Base-by-base conservation (phyloP, 129 eudicot genomes). In the Helianthus tuberosus region DNA sequence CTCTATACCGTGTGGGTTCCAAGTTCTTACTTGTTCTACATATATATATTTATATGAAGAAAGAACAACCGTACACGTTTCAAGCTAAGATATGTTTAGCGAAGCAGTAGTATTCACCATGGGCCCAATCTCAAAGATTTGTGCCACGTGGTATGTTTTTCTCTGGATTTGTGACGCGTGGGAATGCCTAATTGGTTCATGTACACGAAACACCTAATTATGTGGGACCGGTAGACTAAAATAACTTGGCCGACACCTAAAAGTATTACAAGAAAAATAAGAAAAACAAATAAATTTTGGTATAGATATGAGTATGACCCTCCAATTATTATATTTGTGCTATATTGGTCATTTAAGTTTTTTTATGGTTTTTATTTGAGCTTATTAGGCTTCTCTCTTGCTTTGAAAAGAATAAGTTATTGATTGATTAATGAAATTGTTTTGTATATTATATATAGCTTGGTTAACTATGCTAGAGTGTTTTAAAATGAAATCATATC, bases 201-300 rank as follows among this genome's bases (percentile, higher is more conserved):
- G 1, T 9, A 62, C 7, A 4, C 10, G 32, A 52, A 13, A 12
- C 73, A 78, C 72, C 77, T 52, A 71, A 54, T 62, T 39, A 62
- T 5, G 77, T 71, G 82, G 76, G 72, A 11, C 66, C 72, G 9
- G 16, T 44, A 11, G 73, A 50, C 58, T 70, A 44, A 63, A 62
- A 17, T 8, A 48, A 14, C 29, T 71, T 78, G 67, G 67, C 82
- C 82, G 77, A 71, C 82, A 78, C 43, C 59, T 69, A 32, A 35
- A 78, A 50, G 35, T 39, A 64, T 64, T 59, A 6, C 0, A 17
- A 23, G 4, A 43, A 10, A n/a, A 15, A 4, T 48, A 59, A 69
- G 0, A 20, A 54, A 53, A 20, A 5, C 6, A 41, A 65, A 54
- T 12, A 53, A 8, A 75, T n/a, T 27, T 66, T 44, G 60, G 36